Conservation (phyloP, 1,284 basidiomycete genomes). For the Ustilago xerochloae region DNA sequence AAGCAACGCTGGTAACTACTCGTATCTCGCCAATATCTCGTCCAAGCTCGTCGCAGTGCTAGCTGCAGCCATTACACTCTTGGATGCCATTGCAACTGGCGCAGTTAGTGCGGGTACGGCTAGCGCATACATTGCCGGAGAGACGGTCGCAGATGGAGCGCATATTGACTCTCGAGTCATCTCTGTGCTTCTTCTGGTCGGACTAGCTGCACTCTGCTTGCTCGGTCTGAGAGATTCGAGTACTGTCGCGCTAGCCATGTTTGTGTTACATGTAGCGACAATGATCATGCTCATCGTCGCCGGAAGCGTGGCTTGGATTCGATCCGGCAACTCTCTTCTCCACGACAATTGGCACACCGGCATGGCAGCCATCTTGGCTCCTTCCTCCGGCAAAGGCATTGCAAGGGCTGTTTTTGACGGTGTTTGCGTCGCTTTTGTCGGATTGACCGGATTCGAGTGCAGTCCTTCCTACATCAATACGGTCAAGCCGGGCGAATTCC, state of each 20-base stretch:
- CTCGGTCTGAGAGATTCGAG: constrained; percentile 50
- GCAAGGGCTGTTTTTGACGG: constrained; percentile 52
- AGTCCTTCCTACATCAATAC: constrained; percentile 51
- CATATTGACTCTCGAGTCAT: constrained; percentile 33
- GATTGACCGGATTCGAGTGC: constrained; percentile 57
- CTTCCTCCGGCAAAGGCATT: constrained; percentile 31
- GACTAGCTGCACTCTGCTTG: constrained; percentile 33
- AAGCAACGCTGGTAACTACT: constrained; percentile 51
- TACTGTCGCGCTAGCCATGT: constrained; percentile 51
- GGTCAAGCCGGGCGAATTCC: constrained; percentile 50
- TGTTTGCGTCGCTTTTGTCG: constrained; percentile 53
- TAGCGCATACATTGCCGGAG: constrained; percentile 46
- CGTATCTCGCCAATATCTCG: constrained; percentile 51
- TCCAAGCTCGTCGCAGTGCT: constrained; percentile 45
- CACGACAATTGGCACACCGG: constrained; percentile 44
- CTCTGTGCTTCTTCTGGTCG: constrained; percentile 46
- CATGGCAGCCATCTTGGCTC: constrained; percentile 17
- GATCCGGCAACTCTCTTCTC: constrained; percentile 34
- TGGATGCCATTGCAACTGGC: constrained; percentile 56
- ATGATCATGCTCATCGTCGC: constrained; percentile 55
- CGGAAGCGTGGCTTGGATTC: constrained; percentile 45
- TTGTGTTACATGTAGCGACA: constrained; percentile 44
- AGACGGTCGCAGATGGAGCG: constrained; percentile 5
- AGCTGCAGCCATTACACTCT: constrained; percentile 49
- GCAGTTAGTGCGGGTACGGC: constrained; percentile 54